Evolutionary conservation across 2,329 filamentous ascomycete genomes (phyloP).

Genomic region (Alternaria ventricosa): DNA sequence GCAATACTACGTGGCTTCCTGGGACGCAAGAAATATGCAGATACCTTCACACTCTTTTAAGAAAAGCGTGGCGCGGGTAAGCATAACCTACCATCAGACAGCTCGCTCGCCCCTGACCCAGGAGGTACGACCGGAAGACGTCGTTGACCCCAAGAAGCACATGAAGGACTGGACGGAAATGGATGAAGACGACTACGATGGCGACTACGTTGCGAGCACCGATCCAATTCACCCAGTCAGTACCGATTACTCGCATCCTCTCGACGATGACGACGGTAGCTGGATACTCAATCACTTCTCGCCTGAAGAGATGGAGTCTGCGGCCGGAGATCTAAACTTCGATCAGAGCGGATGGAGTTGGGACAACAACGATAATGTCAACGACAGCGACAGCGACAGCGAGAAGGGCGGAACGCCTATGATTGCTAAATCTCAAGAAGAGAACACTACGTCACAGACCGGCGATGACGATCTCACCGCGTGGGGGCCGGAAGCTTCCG

Average conservation of each 20-base stretch:
- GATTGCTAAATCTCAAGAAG: not conserved
- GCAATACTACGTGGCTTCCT: slow-evolving; percentile 12
- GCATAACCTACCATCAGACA: not conserved
- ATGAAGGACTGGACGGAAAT: slow-evolving; percentile 5
- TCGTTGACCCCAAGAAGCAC: slow-evolving; percentile 3
- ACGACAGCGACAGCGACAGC: not conserved
- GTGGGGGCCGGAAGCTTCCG: slow-evolving; percentile 4
- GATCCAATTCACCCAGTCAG: slow-evolving; percentile 34
- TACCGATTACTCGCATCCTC: slow-evolving; percentile 18
- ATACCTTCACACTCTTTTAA: slow-evolving; percentile 9
- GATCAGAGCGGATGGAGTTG: slow-evolving; percentile 7
- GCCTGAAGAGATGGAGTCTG: slow-evolving; percentile 2
- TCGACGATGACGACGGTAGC: slow-evolving; percentile 15
- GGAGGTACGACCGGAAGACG: slow-evolving; percentile 29
- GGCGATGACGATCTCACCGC: not conserved
- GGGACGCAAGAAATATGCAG: slow-evolving; percentile 15
- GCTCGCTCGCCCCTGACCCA: slow-evolving; percentile 16
- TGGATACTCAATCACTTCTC: slow-evolving; percentile 17
- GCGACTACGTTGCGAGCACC: slow-evolving; percentile 23
- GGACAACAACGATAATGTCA: not conserved
- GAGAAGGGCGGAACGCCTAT: not conserved
- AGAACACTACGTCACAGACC: not conserved
- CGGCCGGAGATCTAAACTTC: not conserved
- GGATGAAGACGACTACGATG: slow-evolving; percentile 22
- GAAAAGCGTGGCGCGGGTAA: slow-evolving; percentile 8